These are phyloP conservation scores for Coemansia sp. DNA, from an alignment of 192 early-diverging fungal genomes.

Conservation along the genomic window DNA sequence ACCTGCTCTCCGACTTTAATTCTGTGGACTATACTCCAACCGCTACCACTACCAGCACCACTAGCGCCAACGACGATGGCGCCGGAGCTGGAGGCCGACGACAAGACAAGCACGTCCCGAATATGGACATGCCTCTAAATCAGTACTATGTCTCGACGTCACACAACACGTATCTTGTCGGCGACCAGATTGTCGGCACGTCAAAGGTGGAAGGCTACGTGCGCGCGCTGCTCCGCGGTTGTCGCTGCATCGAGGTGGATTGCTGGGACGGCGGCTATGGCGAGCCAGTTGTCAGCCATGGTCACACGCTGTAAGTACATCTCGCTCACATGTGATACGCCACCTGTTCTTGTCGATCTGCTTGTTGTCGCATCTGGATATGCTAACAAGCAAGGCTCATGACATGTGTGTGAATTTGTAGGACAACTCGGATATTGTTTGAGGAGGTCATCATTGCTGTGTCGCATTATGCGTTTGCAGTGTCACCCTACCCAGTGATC, in stretches of 20 bases:
- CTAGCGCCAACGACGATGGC: too few species aligned
- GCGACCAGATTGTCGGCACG: slow-evolving; percentile 80
- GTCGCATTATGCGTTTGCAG: slow-evolving; percentile 82
- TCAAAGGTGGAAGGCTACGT: slow-evolving; percentile 89
- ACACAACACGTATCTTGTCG: slow-evolving; percentile 90
- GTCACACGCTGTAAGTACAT: slow-evolving; percentile 71
- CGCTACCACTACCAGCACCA: not conserved
- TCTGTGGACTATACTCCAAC: slow-evolving; percentile 6
- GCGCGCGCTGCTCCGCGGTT: slow-evolving; percentile 81
- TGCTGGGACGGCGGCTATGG: slow-evolving; percentile 87
- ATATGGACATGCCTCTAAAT: slow-evolving; percentile 64
- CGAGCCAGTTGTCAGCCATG: slow-evolving; percentile 82
- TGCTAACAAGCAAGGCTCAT: too few species aligned
- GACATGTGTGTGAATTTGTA: slow-evolving; percentile 27
- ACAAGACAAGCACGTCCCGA: not conserved
- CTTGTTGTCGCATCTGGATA: too few species aligned
- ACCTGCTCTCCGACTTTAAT: slow-evolving; percentile 44
- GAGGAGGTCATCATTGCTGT: slow-evolving; percentile 85
- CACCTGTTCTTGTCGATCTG: not conserved
- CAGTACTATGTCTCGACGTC: slow-evolving; percentile 87
- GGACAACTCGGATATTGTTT: slow-evolving; percentile 78
- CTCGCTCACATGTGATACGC: not conserved
- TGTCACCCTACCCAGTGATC: slow-evolving; percentile 81
- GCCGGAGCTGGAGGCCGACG: too few species aligned
- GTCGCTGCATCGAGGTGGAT: slow-evolving; percentile 93